A percentile compares a stretch with the other conserved stretches of the same genome.
phyloP scores from a whole-genome alignment of 1,284 basidiomycete species.

The Mycocalia duriaeana region DNA sequence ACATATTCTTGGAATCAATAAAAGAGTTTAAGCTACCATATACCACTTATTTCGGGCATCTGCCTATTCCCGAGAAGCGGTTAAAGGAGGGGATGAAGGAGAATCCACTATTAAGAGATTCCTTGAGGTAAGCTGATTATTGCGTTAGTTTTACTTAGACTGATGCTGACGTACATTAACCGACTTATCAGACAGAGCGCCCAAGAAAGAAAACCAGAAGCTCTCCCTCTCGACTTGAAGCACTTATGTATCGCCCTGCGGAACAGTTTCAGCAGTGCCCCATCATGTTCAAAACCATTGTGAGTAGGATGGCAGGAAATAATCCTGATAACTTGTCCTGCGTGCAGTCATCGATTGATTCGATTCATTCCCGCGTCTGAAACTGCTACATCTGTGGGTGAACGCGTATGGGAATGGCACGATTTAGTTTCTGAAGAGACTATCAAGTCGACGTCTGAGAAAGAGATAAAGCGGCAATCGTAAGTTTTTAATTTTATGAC shows the following conservation, averaged over 20 bases:
- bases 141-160: neutral
- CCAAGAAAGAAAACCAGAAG: conserved; percentile 58
- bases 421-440: conserved; percentile 74
- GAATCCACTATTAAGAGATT: conserved; percentile 80
- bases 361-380: conserved; percentile 84
- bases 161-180: neutral
- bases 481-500: conserved; percentile 38
- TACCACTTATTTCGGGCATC: conserved; percentile 80
- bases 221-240: conserved; percentile 80
- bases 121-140: conserved; percentile 73
- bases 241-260: conserved; percentile 80
- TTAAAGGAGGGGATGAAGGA: conserved; percentile 81
- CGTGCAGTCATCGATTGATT: conserved; percentile 68
- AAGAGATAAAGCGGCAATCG: conserved; percentile 86
- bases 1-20: conserved; percentile 85
- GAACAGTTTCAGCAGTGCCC: conserved; percentile 91
- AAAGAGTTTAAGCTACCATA: conserved; percentile 87
- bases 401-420: conserved; percentile 81
- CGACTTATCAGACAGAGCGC: conserved; percentile 36
- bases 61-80: conserved; percentile 81
- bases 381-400: conserved; percentile 77
- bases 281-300: conserved; percentile 81
- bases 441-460: conserved; percentile 64
- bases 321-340: conserved; percentile 82
- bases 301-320: conserved; percentile 70